Evolutionary conservation across 2,329 filamentous ascomycete genomes (phyloP), one percentile per base, ranked within the genome.

Genomic region (Chrysoporthe cubensis): DNA sequence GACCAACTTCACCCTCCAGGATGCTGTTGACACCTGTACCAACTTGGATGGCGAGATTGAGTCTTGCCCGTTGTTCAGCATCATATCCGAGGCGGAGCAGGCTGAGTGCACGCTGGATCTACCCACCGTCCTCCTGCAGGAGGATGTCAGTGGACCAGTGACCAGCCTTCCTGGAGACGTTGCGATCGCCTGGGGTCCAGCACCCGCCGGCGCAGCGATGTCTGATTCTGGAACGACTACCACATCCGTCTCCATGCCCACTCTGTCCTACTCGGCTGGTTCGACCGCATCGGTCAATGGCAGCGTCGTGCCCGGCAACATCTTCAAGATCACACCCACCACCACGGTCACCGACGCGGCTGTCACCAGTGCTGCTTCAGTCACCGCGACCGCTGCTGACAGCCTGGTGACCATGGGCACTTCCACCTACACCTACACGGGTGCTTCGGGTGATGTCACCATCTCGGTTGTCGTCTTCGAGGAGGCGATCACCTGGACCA

Each of bases 11-110:
- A 88, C 93, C 78, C 84, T 96, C 46, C 88, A 94, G 77, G 63
- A 84, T 6, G 93, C 92, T n/a, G 83, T 94, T 70, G 78, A 94
- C 59, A 85, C 83, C 8, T 97, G 94, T 85, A 95, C 90, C 63
- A 91, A 88, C 78, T 75, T 74, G 0, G 89, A 87, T 11, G 94
- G 94, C 44, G 74, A 82, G 54, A 88, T 97, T 58, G 74, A 84
- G 56, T 93, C 94, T 77, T 97, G 94, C 80, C 80, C 87, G 0
- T 73, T 96, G 42, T 97, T 97, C 80, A 81, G 84, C 64, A 82
- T 96, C 66, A 88, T 94, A 76, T 79, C 78, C 64, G 83, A 88
- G 37, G 77, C 79, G 0, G 81, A 84, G 13, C 84, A 86, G 74
- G 73, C 76, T 1, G 73, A 86, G 67, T 97, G 94, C 82, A 81